Evolutionary conservation across 2,329 filamentous ascomycete species (phyloP).

Genomic region (Thelonectria blattea): DNA sequence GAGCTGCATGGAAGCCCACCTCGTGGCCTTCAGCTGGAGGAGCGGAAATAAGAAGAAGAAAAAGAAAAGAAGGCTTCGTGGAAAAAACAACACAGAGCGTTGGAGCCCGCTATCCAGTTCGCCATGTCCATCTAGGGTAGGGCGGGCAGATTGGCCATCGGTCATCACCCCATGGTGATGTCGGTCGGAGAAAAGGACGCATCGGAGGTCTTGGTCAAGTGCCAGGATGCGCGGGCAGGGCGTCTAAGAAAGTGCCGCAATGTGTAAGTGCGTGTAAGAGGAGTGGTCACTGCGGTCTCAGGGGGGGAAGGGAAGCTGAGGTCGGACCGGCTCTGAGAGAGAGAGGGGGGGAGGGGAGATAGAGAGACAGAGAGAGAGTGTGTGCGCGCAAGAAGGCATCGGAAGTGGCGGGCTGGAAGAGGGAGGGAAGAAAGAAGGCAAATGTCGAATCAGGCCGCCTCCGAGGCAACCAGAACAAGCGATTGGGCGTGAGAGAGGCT

Average conservation of each 20-base stretch:
- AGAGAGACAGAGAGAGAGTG: background rate
- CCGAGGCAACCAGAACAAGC: conserved; percentile 5
- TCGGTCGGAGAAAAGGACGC: conserved; percentile 7
- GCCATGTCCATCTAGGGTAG: conserved; percentile 18
- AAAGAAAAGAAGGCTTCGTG: background rate
- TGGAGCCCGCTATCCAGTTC: no score
- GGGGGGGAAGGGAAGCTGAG: background rate
- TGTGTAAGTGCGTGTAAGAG: conserved; percentile 17
- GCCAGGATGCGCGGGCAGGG: background rate
- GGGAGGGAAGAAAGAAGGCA: conserved; percentile 5
- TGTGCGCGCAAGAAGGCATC: conserved; percentile 3
- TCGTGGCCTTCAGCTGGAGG: conserved; percentile 31
- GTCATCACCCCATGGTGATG: background rate
- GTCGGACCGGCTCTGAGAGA: background rate
- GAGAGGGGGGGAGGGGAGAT: no score
- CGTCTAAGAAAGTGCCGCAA: conserved; percentile 7
- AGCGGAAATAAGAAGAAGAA: background rate
- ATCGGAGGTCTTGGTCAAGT: conserved; percentile 10
- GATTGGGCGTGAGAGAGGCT: conserved; percentile 9
- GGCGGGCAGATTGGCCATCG: conserved; percentile 18
- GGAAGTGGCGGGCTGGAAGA: conserved; percentile 22
- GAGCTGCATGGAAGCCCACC: conserved; percentile 35
- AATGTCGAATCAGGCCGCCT: conserved; percentile 7
- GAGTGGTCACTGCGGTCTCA: conserved; percentile 13
- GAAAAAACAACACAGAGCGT: no score